Base-by-base conservation (phyloP, 2,329 filamentous ascomycete species). In the Tolypocladium tundrense region DNA sequence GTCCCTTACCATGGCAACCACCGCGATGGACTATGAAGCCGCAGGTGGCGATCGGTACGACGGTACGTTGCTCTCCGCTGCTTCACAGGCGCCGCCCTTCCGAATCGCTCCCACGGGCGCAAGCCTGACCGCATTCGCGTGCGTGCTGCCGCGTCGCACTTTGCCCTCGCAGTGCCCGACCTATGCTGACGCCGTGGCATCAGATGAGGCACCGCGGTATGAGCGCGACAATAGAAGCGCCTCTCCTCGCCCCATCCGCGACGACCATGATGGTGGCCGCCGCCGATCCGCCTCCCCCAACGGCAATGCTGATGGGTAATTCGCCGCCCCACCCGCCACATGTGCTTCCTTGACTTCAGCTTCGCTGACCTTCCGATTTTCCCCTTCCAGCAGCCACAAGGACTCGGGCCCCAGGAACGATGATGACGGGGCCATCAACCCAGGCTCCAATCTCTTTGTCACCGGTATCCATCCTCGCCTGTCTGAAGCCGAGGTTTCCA, bases 381-480 rank as follows among this genome's bases (percentile, higher is more conserved):
- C 31, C 13, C 21, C 13, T 4, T 16, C 2, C 57, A 78, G 77
- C 66, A 75, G 74, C 60, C 73, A 76, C 58, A 84, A 84, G 68
- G 82, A 81, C 57, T 77, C 78, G 58, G 79, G 75, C 63, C 72
- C 72, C 60, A 73, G 72, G 62, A 73, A 75, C 45, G 77, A 78
- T 45, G 90, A 95, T 66, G 88, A 90, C 68, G 88, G 88, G 66
- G 88, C 92, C 62, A 72, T 88, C 70, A 99, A 99, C 77, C 89
- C 91, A 62, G 94, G 94, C 66, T 97, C 94, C 65, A 99, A 99
- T 79, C 88, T 99, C 60, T 99, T 99, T 74, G 94, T 99, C 65
- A 99, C 94, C 63, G 94, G 94, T 67, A 99, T 99, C 65, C 91
- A 97, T 73, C 94, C 94, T 59, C 89, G 90, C 68, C 84, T 99